Evolutionary conservation across 2,329 filamentous ascomycete genomes (phyloP).

Genomic region (Beauveria sp.): DNA sequence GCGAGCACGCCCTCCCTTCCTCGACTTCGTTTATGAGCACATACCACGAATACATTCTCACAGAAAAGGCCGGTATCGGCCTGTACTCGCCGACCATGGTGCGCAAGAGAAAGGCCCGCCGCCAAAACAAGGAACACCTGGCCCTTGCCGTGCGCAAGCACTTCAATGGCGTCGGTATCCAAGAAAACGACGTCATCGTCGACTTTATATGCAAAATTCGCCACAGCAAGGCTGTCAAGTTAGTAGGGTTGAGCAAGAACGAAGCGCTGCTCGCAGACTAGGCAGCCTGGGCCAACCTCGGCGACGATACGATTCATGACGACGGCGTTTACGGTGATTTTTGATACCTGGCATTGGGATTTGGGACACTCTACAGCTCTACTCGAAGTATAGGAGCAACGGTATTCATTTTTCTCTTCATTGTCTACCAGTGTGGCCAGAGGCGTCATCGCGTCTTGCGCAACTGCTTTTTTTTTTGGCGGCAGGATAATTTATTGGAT

Average conservation of each 20-base stretch:
- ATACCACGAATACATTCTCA: conserved; percentile 55
- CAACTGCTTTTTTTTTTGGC: background rate
- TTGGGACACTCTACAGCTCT: background rate
- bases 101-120: conserved; percentile 52
- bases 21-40: conserved; percentile 61
- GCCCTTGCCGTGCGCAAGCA: conserved; percentile 69
- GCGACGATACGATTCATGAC: conserved; percentile 8
- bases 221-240: conserved; percentile 23
- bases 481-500: background rate
- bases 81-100: conserved; percentile 70
- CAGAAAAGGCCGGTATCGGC: conserved; percentile 57
- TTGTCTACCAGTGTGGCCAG: background rate
- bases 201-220: conserved; percentile 66
- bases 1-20: conserved; percentile 62
- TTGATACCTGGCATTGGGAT: conserved; percentile 9
- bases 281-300: background rate
- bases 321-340: conserved; percentile 11
- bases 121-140: conserved; percentile 65
- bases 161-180: conserved; percentile 72
- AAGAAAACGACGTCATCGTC: conserved; percentile 77
- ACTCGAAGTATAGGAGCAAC: background rate
- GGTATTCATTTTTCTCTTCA: background rate
- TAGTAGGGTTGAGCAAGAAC: conserved; percentile 19
- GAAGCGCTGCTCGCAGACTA: conserved; percentile 11
- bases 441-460: background rate